Percentiles rank a stretch among this genome's conserved stretches.
Evolutionary conservation across 768 basidiomycete species (phyloP).

Genomic region (Tylopilus sp.): DNA sequence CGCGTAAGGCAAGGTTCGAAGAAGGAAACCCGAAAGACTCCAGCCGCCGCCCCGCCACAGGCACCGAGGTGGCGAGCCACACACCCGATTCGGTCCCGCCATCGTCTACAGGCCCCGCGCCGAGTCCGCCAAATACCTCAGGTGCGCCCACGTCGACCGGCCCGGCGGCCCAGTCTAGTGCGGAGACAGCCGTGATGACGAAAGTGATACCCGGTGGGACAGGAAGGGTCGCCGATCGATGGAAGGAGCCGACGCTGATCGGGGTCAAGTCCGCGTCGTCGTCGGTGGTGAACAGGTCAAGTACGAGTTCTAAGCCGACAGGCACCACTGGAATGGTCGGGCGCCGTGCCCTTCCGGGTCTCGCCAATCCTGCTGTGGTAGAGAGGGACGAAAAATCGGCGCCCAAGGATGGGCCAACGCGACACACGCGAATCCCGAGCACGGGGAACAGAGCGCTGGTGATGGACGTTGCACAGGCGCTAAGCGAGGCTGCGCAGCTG

Average conservation of each 20-base stretch:
- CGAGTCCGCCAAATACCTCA: slow-evolving; percentile 1
- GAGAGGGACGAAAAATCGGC: background rate
- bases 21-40: slow-evolving; percentile 6
- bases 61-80: background rate
- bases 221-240: slow-evolving; percentile 28
- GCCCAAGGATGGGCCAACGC: slow-evolving; percentile 33
- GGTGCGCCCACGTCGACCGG: background rate
- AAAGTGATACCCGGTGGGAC: slow-evolving; percentile 4
- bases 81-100: background rate
- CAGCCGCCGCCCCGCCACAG: background rate
- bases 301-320: slow-evolving; percentile 8
- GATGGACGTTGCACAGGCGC: slow-evolving; percentile 74
- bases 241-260: slow-evolving; percentile 34
- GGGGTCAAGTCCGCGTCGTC: slow-evolving; percentile 25
- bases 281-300: background rate
- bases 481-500: slow-evolving; percentile 37
- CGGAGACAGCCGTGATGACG: slow-evolving; percentile 4
- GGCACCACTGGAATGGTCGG: slow-evolving; percentile 31
- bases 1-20: slow-evolving; percentile 43
- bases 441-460: slow-evolving; percentile 67
- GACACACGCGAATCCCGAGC: slow-evolving; percentile 58
- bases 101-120: slow-evolving; percentile 2
- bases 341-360: slow-evolving; percentile 43
- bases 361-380: slow-evolving; percentile 18
- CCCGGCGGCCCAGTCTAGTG: background rate